phyloP scores from a whole-genome alignment of 225 moss, liverwort and hornwort genomes.

The Physcomitrellopsis africana region DNA sequence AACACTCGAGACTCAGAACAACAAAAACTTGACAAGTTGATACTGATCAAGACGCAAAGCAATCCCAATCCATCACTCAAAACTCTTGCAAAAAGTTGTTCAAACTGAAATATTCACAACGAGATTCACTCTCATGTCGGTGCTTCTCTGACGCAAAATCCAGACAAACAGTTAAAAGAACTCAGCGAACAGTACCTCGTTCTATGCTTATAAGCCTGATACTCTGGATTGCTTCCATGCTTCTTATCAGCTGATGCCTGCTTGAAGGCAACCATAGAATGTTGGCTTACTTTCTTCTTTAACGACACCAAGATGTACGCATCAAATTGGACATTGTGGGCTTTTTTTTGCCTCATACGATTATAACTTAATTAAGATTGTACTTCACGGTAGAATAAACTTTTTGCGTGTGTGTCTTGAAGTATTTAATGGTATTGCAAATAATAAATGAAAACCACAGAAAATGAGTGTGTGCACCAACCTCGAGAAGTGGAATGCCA shows the following conservation, averaged over 20 bases:
- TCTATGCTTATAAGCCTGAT: constrained; percentile 65
- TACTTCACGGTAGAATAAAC: not conserved
- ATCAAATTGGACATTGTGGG: not conserved
- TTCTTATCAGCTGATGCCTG: constrained; percentile 80
- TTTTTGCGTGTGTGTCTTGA: not conserved
- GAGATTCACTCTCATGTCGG: not conserved
- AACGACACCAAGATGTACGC: constrained; percentile 10
- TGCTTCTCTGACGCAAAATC: constrained; percentile 7
- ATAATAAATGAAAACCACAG: not conserved
- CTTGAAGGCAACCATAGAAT: constrained; percentile 27
- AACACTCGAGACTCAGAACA: not conserved
- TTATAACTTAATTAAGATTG: not conserved
- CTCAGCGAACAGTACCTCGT: constrained; percentile 60
- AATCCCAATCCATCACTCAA: not conserved
- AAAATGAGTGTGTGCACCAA: constrained; percentile 28
- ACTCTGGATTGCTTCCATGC: constrained; percentile 75
- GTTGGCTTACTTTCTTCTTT: constrained; percentile 20
- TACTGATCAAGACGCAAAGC: not conserved
- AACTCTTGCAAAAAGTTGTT: constrained; percentile 18
- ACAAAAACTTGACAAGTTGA: constrained; percentile 1
- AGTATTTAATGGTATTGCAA: not conserved
- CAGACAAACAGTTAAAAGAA: constrained; percentile 10
- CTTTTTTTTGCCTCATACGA: not conserved
- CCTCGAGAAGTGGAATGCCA: constrained; percentile 88
- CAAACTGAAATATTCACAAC: not conserved